Conservation (phyloP, 176 grass and related monocot species). For the Ampelocalamus luodianensis region DNA sequence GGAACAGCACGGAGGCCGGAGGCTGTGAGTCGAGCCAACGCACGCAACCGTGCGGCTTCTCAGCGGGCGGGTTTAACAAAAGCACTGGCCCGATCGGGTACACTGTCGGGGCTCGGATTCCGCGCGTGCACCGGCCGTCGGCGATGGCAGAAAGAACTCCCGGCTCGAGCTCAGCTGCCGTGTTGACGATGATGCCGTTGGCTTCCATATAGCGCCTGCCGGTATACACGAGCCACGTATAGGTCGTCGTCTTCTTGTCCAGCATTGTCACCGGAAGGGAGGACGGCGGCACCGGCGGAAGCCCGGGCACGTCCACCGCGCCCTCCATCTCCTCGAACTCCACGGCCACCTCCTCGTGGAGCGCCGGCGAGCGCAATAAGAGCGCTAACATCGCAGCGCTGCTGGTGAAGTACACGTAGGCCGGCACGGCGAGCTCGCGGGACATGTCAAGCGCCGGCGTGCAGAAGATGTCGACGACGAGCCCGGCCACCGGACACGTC, state of each 20-base stretch:
- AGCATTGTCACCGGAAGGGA: slow-evolving; percentile 35
- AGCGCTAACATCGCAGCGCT: slow-evolving; percentile 22
- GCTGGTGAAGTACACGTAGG: slow-evolving; percentile 51
- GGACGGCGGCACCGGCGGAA: slow-evolving; percentile 46
- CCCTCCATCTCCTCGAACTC: slow-evolving; percentile 44
- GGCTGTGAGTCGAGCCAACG: slow-evolving; percentile 61
- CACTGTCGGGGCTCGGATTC: background rate
- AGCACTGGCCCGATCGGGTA: slow-evolving; percentile 45
- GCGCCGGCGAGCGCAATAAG: slow-evolving; percentile 36
- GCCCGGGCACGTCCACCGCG: slow-evolving; percentile 32
- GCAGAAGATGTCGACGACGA: slow-evolving; percentile 54
- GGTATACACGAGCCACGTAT: slow-evolving; percentile 47
- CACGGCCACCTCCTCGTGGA: slow-evolving; percentile 33
- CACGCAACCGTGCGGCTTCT: slow-evolving; percentile 42
- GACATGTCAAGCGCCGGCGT: slow-evolving; percentile 52
- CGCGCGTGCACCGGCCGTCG: slow-evolving; percentile 13
- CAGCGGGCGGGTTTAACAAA: background rate
- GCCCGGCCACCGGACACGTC: slow-evolving; percentile 4
- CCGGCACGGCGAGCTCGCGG: slow-evolving; percentile 42
- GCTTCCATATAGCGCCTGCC: slow-evolving; percentile 37
- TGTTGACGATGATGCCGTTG: slow-evolving; percentile 55
- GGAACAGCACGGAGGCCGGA: slow-evolving; percentile 42
- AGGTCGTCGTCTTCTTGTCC: slow-evolving; percentile 20
- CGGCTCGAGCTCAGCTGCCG: slow-evolving; percentile 43
- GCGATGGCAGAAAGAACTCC: slow-evolving; percentile 26